phyloP scores from a whole-genome alignment of 164 flowering plant genomes.

The Magnolia sinica region DNA sequence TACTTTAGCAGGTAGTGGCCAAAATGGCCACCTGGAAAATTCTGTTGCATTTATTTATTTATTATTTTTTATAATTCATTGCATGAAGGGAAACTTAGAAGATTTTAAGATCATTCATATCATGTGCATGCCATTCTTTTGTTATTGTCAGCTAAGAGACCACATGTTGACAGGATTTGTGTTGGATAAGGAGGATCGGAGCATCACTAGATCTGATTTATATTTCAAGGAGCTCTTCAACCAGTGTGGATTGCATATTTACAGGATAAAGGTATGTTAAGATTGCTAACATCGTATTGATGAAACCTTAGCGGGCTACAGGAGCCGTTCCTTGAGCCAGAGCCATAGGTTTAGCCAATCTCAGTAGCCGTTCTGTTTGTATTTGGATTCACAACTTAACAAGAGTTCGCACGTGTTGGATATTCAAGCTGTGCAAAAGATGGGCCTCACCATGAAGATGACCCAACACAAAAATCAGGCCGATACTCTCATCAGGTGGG shows the following conservation, averaged over 20 bases:
- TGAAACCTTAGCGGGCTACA: background rate
- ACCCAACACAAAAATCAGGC: too few relatives aligned
- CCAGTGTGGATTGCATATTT: slow-evolving; percentile 70
- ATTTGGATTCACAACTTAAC: background rate
- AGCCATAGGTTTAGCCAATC: too few relatives aligned
- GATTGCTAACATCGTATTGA: background rate
- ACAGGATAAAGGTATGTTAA: slow-evolving; percentile 59
- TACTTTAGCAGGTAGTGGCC: background rate
- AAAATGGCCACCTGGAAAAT: background rate
- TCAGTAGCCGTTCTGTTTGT: background rate
- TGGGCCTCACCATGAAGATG: too few relatives aligned
- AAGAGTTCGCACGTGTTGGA: background rate
- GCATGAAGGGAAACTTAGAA: background rate
- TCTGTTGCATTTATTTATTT: too few relatives aligned
- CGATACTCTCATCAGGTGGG: too few relatives aligned
- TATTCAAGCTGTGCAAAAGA: too few relatives aligned
- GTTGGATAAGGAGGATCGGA: slow-evolving; percentile 80
- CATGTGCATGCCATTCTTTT: background rate
- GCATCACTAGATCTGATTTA: slow-evolving; percentile 85
- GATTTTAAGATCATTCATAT: background rate
- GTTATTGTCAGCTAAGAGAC: background rate
- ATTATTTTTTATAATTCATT: too few relatives aligned
- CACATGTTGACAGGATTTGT: slow-evolving; percentile 66
- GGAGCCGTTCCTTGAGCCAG: background rate
- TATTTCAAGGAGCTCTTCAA: slow-evolving; percentile 86